These are phyloP conservation scores for Globisporangium barbulae DNA, from an alignment of 352 stramenopile species.

Conservation along the genomic window DNA sequence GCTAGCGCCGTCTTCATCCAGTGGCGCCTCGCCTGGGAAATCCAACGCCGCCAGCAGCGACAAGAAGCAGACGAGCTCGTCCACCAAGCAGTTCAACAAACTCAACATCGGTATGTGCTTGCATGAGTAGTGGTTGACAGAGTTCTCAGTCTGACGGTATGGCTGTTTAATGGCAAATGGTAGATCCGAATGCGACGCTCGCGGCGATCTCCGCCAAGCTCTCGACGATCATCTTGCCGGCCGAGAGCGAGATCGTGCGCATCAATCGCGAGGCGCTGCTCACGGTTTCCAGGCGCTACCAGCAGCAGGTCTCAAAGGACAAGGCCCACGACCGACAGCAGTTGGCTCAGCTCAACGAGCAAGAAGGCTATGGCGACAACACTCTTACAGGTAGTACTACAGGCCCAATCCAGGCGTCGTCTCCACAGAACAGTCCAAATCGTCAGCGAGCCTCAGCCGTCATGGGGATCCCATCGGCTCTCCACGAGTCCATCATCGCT, in stretches of 20 bases:
- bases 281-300: slow-evolving; percentile 18
- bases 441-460: slow-evolving; percentile 12
- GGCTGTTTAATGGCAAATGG: not conserved
- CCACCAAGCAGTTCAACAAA: slow-evolving; percentile 30
- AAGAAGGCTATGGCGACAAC: not conserved
- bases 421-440: slow-evolving; percentile 12
- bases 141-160: not conserved
- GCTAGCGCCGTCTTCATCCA: not conserved
- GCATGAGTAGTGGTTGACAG: not conserved
- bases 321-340: slow-evolving; percentile 4
- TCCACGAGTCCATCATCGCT: slow-evolving; percentile 66
- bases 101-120: slow-evolving; percentile 34
- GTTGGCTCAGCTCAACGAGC: not conserved
- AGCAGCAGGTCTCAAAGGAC: slow-evolving; percentile 13
- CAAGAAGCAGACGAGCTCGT: slow-evolving; percentile 14
- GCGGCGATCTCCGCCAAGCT: slow-evolving; percentile 64
- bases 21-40: not conserved
- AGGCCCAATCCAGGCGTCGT: not conserved
- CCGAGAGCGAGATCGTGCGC: slow-evolving; percentile 66
- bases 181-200: slow-evolving; percentile 40
- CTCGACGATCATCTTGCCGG: slow-evolving; percentile 43
- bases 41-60: not conserved
- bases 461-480: slow-evolving; percentile 24
- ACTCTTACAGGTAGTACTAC: not conserved
- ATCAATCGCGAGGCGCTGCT: slow-evolving; percentile 57